Evolutionary conservation across 352 stramenopile species (phyloP).

Genomic region (Phytopythium oedochilum): DNA sequence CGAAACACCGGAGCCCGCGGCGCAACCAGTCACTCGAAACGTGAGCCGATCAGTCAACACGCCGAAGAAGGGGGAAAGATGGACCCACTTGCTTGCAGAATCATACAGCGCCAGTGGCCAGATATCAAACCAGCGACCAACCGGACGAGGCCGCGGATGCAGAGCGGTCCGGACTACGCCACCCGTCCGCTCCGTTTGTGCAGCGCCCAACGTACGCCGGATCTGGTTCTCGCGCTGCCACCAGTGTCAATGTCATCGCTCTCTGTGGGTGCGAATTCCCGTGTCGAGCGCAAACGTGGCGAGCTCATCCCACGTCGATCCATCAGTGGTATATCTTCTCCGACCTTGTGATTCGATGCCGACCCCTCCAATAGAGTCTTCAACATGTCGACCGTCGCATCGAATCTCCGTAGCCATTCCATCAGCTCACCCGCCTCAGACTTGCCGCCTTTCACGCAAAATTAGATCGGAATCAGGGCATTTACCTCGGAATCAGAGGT

Average conservation of each 20-base stretch:
- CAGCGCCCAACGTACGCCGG: neutral
- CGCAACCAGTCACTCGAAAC: neutral
- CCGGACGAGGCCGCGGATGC: neutral
- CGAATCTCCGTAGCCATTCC: constrained; percentile 7
- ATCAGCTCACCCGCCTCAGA: neutral
- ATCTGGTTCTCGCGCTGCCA: neutral
- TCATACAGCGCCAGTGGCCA: neutral
- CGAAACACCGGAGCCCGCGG: constrained; percentile 1
- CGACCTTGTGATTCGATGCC: neutral
- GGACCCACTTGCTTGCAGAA: neutral
- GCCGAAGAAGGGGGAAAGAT: neutral
- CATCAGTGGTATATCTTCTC: neutral
- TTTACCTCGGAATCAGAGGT: too few species aligned
- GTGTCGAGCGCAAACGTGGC: neutral
- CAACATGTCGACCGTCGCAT: constrained; percentile 1
- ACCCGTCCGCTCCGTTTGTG: too few species aligned
- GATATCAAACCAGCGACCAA: neutral
- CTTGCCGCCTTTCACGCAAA: too few species aligned
- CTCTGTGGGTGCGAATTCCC: neutral
- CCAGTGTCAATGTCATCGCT: too few species aligned
- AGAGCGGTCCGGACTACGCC: too few species aligned
- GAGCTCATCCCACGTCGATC: neutral
- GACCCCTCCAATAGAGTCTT: neutral
- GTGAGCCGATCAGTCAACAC: neutral
- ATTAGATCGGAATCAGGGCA: too few species aligned